Evolutionary conservation across 495 filamentous ascomycete genomes (phyloP), one percentile per base, ranked within the genome.

Genomic region (Xylaria palmicola): DNA sequence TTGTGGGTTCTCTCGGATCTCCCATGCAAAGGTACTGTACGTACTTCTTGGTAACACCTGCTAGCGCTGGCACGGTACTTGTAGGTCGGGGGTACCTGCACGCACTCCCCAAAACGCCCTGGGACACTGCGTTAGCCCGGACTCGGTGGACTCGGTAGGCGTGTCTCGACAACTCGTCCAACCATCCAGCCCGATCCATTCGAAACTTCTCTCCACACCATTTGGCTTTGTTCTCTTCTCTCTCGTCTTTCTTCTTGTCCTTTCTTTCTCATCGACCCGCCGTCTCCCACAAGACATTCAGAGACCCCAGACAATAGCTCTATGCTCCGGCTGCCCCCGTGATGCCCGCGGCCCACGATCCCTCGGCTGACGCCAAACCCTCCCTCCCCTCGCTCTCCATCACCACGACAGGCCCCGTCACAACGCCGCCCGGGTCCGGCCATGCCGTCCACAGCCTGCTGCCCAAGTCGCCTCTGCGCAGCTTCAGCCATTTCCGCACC

Each of bases 391-490:
- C 59, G 10, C 63, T 71, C 3, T 60, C 63, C 1, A 71, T 71
- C 20, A 60, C 66, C 0, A 57, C n/a, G n/a, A n/a, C 59, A 6
- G 50, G 47, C 19, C 36, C 50, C 27, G 30, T 32, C 10, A 54
- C 59, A 9, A 67, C 20, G 26, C 58, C 34, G 3, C 51, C 44
- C 45, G 30, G 17, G 29, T 56, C 34, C 29, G 62, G 51, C 26
- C 48, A 44, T 43, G 29, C 32, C 13, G 44, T 29, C 22, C 36
- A 53, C 24, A 50, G 32, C 36, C 41, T 58, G 4, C 10, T 61
- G 32, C 24, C 37, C 52, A 71, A 65, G 45, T 71, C 69, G 1
- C 69, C 69, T 34, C 68, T 69, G 19, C 66, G 66, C 19, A 54
- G 62, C 27, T 48, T 62, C 2, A 64, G 62, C n/a, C 57, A 59